Conservation (phyloP, 352 stramenopile species). For the Phytophthora quininea region DNA sequence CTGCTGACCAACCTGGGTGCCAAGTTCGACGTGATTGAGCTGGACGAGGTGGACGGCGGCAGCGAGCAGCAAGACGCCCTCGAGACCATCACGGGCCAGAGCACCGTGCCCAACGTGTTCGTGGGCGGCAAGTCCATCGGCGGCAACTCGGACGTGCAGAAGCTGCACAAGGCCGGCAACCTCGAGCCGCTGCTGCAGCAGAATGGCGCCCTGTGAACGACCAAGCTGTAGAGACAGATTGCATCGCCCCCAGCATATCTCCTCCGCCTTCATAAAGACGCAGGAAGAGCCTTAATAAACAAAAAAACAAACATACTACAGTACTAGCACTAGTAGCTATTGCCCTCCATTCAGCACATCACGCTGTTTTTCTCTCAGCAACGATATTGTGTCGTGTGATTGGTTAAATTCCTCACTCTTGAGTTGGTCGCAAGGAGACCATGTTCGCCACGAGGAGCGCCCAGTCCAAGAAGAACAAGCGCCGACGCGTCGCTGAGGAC, state of each 20-base stretch:
- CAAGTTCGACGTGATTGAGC: constrained; percentile 64
- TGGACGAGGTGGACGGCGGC: constrained; percentile 58
- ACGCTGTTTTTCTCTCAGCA: neutral
- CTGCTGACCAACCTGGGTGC: constrained; percentile 61
- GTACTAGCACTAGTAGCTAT: no score
- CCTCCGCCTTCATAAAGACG: no score
- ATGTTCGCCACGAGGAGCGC: constrained; percentile 50
- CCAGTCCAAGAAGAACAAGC: constrained; percentile 62
- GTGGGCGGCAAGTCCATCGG: constrained; percentile 94
- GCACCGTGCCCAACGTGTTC: constrained; percentile 98
- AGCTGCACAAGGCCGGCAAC: constrained; percentile 85
- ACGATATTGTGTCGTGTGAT: constrained; percentile 10
- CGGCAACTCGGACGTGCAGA: constrained; percentile 95
- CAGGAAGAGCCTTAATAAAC: neutral
- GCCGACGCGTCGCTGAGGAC: constrained; percentile 42
- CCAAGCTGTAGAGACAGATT: constrained; percentile 23
- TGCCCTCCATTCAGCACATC: no score
- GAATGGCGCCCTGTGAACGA: constrained; percentile 49
- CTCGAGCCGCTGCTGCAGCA: constrained; percentile 90
- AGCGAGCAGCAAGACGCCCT: constrained; percentile 67
- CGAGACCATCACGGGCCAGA: constrained; percentile 83
- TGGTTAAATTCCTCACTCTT: constrained; percentile 7
- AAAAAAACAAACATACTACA: neutral
- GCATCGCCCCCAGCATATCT: no score
- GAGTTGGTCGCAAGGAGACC: neutral